Conservation (phyloP, 1,284 basidiomycete genomes). For the Puccinia horiana region DNA sequence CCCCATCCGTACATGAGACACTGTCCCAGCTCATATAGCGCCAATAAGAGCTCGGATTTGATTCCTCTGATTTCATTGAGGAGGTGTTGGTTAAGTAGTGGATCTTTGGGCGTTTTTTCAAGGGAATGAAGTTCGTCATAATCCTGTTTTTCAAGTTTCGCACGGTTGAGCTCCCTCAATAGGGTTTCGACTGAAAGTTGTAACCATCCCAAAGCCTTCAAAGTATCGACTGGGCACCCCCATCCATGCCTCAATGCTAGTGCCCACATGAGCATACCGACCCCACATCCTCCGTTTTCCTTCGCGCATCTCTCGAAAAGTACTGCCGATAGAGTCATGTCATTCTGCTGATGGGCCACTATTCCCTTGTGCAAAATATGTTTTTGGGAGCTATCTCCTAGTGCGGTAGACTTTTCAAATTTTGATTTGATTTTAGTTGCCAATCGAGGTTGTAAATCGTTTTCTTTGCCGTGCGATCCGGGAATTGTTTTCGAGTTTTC, state of each 20-base stretch:
- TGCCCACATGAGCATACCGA: slow-evolving; percentile 48
- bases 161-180: slow-evolving; percentile 13
- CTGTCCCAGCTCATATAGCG: slow-evolving; percentile 47
- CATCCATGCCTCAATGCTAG: slow-evolving; percentile 44
- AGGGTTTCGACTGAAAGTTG: slow-evolving; percentile 34
- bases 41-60: slow-evolving; percentile 37
- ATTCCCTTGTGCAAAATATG: slow-evolving; percentile 32
- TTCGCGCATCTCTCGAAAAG: slow-evolving; percentile 37
- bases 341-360: slow-evolving; percentile 40
- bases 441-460: background rate
- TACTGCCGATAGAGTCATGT: slow-evolving; percentile 37
- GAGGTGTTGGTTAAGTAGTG: background rate
- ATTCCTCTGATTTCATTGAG: slow-evolving; percentile 31
- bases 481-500: background rate
- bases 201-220: slow-evolving; percentile 45
- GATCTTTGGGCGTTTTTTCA: slow-evolving; percentile 14
- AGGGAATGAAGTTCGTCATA: slow-evolving; percentile 17
- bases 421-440: slow-evolving; percentile 7
- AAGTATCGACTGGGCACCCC: slow-evolving; percentile 41
- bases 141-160: slow-evolving; percentile 31
- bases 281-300: slow-evolving; percentile 34
- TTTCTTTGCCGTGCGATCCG: background rate
- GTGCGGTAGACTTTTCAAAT: background rate
- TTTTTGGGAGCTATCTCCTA: background rate
- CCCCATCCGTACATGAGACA: slow-evolving; percentile 49